Evolutionary conservation across 768 basidiomycete species (phyloP).

Genomic region (Strobilomyces confusus): DNA sequence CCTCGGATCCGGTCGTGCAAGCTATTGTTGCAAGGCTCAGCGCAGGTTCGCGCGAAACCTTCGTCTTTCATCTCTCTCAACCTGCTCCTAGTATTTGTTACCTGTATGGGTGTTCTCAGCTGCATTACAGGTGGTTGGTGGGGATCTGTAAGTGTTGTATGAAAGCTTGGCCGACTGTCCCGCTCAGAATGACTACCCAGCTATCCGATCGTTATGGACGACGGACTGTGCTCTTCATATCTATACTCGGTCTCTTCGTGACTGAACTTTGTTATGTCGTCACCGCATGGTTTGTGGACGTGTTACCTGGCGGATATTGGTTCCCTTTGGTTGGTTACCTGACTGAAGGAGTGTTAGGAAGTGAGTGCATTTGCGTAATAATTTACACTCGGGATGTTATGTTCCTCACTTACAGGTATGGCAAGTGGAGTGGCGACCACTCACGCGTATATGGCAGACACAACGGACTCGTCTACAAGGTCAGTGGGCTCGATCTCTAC

Average conservation of each 20-base stretch:
- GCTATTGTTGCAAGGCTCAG: slow-evolving; percentile 66
- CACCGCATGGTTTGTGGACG: slow-evolving; percentile 53
- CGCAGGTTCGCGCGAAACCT: slow-evolving; percentile 42
- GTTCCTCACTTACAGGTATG: slow-evolving; percentile 38
- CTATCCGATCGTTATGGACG: slow-evolving; percentile 79
- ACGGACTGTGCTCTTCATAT: slow-evolving; percentile 57
- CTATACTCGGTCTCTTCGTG: slow-evolving; percentile 55
- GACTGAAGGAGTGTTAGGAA: slow-evolving; percentile 69
- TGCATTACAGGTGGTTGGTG: slow-evolving; percentile 84
- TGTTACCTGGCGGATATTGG: slow-evolving; percentile 79
- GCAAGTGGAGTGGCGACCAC: slow-evolving; percentile 46
- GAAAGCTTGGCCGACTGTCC: background rate
- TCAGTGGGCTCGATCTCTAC: slow-evolving; percentile 22
- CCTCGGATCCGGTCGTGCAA: slow-evolving; percentile 67
- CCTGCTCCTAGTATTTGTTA: slow-evolving; percentile 49
- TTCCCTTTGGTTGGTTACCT: slow-evolving; percentile 64
- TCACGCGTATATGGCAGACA: slow-evolving; percentile 71
- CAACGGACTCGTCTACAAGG: slow-evolving; percentile 53
- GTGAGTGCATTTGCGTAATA: slow-evolving; percentile 36
- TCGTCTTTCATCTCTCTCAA: background rate
- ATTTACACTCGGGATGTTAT: background rate
- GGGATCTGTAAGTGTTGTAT: slow-evolving; percentile 58
- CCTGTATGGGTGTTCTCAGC: slow-evolving; percentile 66
- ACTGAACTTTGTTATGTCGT: slow-evolving; percentile 65
- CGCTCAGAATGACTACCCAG: slow-evolving; percentile 31